Evolutionary conservation across 257 asterid genomes (phyloP), one percentile per base, ranked within the genome.

Genomic region (Nicotiana otophora): DNA sequence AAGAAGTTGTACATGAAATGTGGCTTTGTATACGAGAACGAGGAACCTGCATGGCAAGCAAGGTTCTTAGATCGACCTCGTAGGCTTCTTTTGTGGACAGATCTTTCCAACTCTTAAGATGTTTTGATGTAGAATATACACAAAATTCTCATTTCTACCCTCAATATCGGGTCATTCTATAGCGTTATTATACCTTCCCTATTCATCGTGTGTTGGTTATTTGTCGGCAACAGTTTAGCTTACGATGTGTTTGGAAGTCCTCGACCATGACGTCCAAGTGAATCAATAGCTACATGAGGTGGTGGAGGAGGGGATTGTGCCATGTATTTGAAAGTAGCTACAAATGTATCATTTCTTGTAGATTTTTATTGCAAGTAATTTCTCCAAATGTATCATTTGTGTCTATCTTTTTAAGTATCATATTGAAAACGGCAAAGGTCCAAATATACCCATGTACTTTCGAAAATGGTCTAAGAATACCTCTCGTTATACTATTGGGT

Each of bases 1-100:
- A 90, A 88, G 88, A 94, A 91, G 79, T 89, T 96, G 58, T 96
- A 96, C 91, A 20, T 85, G 77, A 96, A 96, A 86, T 86, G 98
- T 84, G 98, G 98, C 58, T 96, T 96, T 87, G 87, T 87, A n/a
- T 54, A 77, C 0, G 98, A 96, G 90, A 93, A 90, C 0, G 99
- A 96, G 19, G 99, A 96, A 85, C 97, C 98, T 68, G 96, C 99
- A 5, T 93, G 97, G 97, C 94, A 91, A 92, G 99, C 99, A 19
- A 85, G 98, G 93, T 96, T 91, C 78, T 79, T 92, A 54, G 99
- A 93, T 87, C 95, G 99, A 63, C 97, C 97, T 26, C 85, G 97
- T 69, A 88, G 99, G 88, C 91, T 92, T 88, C 95, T 96, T 53
- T 81, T 96, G 78, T 94, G 98, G 99, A 87, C 87, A 10, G 93